These are phyloP conservation scores for Globisporangium solare DNA, from an alignment of 352 stramenopile species.

Conservation along the genomic window DNA sequence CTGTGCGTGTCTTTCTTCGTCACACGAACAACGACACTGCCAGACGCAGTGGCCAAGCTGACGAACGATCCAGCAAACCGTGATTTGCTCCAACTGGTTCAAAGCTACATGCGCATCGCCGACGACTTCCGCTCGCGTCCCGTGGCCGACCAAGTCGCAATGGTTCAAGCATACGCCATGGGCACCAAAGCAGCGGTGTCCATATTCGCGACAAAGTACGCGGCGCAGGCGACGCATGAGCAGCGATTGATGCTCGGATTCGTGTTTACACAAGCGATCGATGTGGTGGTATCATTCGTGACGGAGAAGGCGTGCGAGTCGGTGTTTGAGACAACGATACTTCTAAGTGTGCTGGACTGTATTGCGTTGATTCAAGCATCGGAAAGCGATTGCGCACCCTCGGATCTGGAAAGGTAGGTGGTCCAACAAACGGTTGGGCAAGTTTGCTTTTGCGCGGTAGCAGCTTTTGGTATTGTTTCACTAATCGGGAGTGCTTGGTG, in stretches of 20 bases:
- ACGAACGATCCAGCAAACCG: too few relatives aligned
- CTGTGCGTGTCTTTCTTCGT: too few relatives aligned
- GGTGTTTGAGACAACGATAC: not conserved
- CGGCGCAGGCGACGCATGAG: too few relatives aligned
- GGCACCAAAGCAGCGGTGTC: too few relatives aligned
- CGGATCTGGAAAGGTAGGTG: not conserved
- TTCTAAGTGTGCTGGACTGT: not conserved
- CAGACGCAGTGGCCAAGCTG: too few relatives aligned
- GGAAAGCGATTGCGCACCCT: not conserved
- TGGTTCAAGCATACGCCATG: too few relatives aligned
- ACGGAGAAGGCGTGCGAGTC: not conserved
- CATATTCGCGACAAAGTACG: too few relatives aligned
- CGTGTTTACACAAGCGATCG: not conserved
- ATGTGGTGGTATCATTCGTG: not conserved
- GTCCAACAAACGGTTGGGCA: not conserved
- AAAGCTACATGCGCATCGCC: too few relatives aligned
- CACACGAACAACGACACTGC: too few relatives aligned
- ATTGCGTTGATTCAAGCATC: not conserved
- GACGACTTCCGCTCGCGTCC: too few relatives aligned
- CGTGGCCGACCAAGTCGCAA: too few relatives aligned
- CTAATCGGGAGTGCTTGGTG: not conserved
- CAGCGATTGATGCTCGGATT: not conserved
- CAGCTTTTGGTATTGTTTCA: not conserved
- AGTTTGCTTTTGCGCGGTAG: not conserved
- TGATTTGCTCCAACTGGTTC: too few relatives aligned